Percentiles rank a stretch among this genome's conserved stretches.
phyloP scores from a whole-genome alignment of 768 basidiomycete species.

The Paxillus involutus region DNA sequence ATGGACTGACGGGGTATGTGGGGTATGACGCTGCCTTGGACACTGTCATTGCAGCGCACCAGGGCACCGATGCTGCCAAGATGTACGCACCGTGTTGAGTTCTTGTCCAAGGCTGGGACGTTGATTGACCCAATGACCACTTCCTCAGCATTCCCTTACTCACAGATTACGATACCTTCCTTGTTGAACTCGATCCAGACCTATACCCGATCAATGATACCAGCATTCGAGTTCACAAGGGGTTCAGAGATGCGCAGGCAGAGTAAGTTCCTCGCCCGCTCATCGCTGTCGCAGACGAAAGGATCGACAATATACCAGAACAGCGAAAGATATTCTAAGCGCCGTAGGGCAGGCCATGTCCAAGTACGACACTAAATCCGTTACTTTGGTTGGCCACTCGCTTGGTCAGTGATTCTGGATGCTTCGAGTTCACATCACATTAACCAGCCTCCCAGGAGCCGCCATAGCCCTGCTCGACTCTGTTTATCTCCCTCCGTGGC shows the following conservation, averaged over 20 bases:
- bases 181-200: constrained; percentile 31
- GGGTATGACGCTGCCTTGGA: constrained; percentile 33
- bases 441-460: constrained; percentile 19
- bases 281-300: background rate
- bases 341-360: constrained; percentile 39
- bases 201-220: constrained; percentile 42
- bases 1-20: constrained; percentile 20
- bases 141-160: constrained; percentile 35
- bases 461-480: constrained; percentile 48
- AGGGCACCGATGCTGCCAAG: constrained; percentile 40
- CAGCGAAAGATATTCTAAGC: constrained; percentile 38
- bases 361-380: constrained; percentile 30
- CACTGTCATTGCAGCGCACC: constrained; percentile 43
- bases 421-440: background rate
- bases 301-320: constrained; percentile 25
- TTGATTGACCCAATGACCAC: background rate
- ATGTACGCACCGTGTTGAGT: constrained; percentile 22
- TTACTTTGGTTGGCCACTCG: constrained; percentile 46
- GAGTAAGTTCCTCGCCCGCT: constrained; percentile 26
- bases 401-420: constrained; percentile 26
- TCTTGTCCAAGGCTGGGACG: background rate
- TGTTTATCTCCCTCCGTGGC: constrained; percentile 37
- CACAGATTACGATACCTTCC: constrained; percentile 38
- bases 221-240: constrained; percentile 42
- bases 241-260: constrained; percentile 44